Conservation (phyloP, 306 rosid genomes). For the Clitoria ternatea region DNA sequence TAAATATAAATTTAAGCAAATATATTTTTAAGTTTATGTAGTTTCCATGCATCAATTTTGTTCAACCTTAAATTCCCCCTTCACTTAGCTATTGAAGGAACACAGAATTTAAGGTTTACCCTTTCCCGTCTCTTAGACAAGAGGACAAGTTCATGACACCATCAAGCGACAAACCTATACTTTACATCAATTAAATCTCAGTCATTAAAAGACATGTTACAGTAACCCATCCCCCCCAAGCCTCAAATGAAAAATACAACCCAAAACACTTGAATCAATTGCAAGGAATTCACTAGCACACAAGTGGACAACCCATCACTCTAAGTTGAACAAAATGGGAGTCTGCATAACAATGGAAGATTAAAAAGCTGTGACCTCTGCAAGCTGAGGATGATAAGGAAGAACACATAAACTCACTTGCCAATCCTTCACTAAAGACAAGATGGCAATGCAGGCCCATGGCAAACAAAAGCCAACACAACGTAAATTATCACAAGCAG, state of each 20-base stretch:
- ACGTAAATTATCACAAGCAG: constrained; percentile 66
- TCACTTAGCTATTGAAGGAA: neutral
- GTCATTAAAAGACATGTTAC: neutral
- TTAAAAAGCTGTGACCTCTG: constrained; percentile 29
- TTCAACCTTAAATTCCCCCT: neutral
- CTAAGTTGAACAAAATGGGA: constrained; percentile 32
- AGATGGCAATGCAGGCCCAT: constrained; percentile 69
- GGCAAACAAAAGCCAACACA: constrained; percentile 88
- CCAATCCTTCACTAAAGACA: constrained; percentile 54
- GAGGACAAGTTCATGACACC: neutral
- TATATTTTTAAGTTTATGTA: neutral
- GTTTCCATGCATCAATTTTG: neutral
- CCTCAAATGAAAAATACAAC: constrained; percentile 34
- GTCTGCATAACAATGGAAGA: constrained; percentile 30
- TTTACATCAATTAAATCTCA: constrained; percentile 5
- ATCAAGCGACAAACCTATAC: constrained; percentile 15
- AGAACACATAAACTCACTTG: constrained; percentile 26
- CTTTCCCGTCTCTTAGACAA: neutral
- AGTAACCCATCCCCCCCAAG: constrained; percentile 19
- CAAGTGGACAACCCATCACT: constrained; percentile 31
- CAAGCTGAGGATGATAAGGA: constrained; percentile 24
- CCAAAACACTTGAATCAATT: constrained; percentile 33
- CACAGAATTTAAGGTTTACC: constrained; percentile 1
- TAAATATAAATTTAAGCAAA: neutral
- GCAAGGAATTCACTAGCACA: constrained; percentile 35